Conservation (phyloP, 108 stramenopile genomes). For the Discostella stelligeroides region DNA sequence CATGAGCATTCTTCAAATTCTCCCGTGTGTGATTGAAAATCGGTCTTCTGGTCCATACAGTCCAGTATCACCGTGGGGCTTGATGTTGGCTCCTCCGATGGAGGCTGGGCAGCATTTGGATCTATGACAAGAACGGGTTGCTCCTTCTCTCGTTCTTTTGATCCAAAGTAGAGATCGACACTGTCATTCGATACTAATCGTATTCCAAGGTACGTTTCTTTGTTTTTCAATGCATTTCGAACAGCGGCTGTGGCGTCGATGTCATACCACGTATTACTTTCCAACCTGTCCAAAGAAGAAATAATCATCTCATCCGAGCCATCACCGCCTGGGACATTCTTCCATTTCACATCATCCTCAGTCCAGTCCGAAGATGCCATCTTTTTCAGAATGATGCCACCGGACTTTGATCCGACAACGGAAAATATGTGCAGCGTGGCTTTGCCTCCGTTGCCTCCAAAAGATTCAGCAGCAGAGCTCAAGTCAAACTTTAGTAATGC, state of each 20-base stretch:
- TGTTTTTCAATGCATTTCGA: constrained; percentile 31
- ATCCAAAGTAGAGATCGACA: constrained; percentile 30
- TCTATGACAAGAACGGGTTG: constrained; percentile 41
- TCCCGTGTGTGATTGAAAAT: constrained; percentile 30
- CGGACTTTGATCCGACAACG: constrained; percentile 19
- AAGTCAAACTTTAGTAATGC: constrained; percentile 45
- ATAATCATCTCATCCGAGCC: constrained; percentile 34
- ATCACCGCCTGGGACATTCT: constrained; percentile 37
- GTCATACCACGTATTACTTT: constrained; percentile 38
- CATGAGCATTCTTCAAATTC: constrained; percentile 40
- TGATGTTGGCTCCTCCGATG: constrained; percentile 15
- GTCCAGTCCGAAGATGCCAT: constrained; percentile 37
- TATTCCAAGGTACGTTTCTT: constrained; percentile 28
- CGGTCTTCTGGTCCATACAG: constrained; percentile 32
- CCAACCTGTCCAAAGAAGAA: constrained; percentile 31
- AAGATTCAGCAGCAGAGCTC: constrained; percentile 19
- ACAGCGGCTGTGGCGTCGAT: constrained; percentile 42
- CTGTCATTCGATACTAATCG: constrained; percentile 29
- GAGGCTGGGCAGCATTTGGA: constrained; percentile 14
- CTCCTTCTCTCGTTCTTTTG: constrained; percentile 32
- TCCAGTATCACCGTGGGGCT: constrained; percentile 17
- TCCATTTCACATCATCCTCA: constrained; percentile 35
- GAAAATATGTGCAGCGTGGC: constrained; percentile 38
- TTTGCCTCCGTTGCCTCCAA: constrained; percentile 13
- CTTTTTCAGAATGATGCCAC: constrained; percentile 37